phyloP scores from a whole-genome alignment of 768 basidiomycete genomes.

The Gloeopeniophorella convolvens region DNA sequence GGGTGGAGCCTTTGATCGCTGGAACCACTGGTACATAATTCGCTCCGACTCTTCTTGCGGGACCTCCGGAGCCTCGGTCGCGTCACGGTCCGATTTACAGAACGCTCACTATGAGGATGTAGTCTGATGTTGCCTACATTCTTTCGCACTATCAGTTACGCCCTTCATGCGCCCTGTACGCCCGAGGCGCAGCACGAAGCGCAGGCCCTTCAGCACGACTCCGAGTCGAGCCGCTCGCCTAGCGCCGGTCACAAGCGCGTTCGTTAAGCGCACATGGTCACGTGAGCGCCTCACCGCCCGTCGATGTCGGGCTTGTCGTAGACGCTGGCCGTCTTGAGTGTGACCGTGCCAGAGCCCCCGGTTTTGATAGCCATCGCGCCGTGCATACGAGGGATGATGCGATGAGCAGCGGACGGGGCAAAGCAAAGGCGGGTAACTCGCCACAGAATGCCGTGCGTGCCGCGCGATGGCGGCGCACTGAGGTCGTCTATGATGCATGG shows the following conservation, averaged over 20 bases:
- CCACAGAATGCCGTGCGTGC: slow-evolving; percentile 1
- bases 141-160: no score
- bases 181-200: background rate
- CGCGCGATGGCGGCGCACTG: background rate
- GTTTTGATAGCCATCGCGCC: background rate
- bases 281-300: background rate
- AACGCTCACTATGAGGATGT: background rate
- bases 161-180: slow-evolving; percentile 5
- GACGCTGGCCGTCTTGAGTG: background rate
- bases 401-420: background rate
- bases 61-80: no score
- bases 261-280: no score
- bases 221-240: background rate
- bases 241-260: no score
- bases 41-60: no score
- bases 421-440: background rate
- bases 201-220: background rate
- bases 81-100: no score
- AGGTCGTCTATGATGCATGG: background rate
- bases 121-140: no score
- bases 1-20: no score
- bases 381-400: background rate
- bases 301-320: slow-evolving; percentile 12
- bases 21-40: no score
- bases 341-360: slow-evolving; percentile 1